phyloP scores from a whole-genome alignment of 1,139 yeast species.

The Zygosaccharomyces sapae region DNA sequence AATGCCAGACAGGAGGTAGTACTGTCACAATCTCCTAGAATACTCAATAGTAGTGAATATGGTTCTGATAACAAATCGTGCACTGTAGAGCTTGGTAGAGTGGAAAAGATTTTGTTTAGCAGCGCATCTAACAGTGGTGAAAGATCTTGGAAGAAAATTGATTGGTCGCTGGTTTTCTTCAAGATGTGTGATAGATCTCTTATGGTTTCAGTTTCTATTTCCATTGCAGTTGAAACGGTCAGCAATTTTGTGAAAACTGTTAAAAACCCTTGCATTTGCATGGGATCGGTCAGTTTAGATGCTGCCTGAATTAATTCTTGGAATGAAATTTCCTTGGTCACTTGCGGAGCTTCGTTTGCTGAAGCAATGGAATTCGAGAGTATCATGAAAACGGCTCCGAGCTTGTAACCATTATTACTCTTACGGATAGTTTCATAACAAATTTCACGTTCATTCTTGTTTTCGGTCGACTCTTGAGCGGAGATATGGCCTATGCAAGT shows the following conservation, averaged over 20 bases:
- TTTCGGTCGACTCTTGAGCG: conserved; percentile 22
- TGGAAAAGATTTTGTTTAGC: conserved; percentile 28
- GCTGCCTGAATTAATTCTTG: conserved; percentile 16
- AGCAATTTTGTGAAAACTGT: conserved; percentile 31
- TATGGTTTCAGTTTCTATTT: conserved; percentile 16
- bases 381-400: conserved; percentile 27
- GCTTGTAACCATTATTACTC: conserved; percentile 21
- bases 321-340: conserved; percentile 15
- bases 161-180: conserved; percentile 26
- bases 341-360: conserved; percentile 21
- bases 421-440: conserved; percentile 16
- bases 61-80: conserved; percentile 14
- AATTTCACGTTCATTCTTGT: conserved; percentile 19
- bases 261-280: conserved; percentile 34
- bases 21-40: conserved; percentile 23
- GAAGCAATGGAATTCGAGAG: conserved; percentile 29
- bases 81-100: conserved; percentile 27
- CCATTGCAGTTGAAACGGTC: conserved; percentile 23
- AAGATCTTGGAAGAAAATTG: conserved; percentile 27
- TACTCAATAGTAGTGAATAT: conserved; percentile 11
- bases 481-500: conserved; percentile 30
- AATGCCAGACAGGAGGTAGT: conserved; percentile 24
- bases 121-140: conserved; percentile 23
- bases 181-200: conserved; percentile 16
- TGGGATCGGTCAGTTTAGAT: conserved; percentile 28